Evolutionary conservation across 441 rosid species (phyloP), one percentile per base, ranked within the genome.

Genomic region (Populus hybrid): DNA sequence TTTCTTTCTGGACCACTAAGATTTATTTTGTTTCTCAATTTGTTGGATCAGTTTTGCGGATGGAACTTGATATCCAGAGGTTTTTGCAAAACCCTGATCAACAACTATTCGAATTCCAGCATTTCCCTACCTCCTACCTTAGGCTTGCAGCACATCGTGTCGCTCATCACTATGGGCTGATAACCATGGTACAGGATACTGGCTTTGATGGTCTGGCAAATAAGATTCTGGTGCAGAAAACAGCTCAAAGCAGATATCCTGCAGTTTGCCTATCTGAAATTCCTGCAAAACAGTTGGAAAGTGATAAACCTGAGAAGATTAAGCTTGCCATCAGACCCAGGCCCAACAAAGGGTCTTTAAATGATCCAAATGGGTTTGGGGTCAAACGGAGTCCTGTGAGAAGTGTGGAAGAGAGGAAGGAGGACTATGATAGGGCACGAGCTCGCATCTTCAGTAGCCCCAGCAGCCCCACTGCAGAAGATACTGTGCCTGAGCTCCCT

Each of bases 141-240:
- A 90, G 99, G 80, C 96, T 95, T 64, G 98, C 97, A 42, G 99
- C 97, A 6, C 99, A 95, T 77, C 96, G 99, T 64, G 96, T 91
- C 78, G 95, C 98, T 74, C 99, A 96, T 76, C 98, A 96, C 86
- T 94, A 96, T 85, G 98, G 98, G 42, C 80, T 96, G 64, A 84
- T 89, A 70, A 93, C 99, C 67, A 80, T 88, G 88, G 98, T 90
- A 75, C 94, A 87, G 72, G 91, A 91, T 40, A 83, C 76, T 80
- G 89, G 93, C 77, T 72, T 87, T 34, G 98, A 94, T 84, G 98
- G 98, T 50, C 75, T 85, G 69, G 90, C 84, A 67, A 92, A 86
- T 70, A 84, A 83, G 78, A 92, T 92, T 79, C 63, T 92, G 82
- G 98, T 82, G 61, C 86, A 82, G 68, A 95, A 83, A 87, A 87